Evolutionary conservation across 352 stramenopile genomes (phyloP).

Genomic region (Phytophthora capsici): DNA sequence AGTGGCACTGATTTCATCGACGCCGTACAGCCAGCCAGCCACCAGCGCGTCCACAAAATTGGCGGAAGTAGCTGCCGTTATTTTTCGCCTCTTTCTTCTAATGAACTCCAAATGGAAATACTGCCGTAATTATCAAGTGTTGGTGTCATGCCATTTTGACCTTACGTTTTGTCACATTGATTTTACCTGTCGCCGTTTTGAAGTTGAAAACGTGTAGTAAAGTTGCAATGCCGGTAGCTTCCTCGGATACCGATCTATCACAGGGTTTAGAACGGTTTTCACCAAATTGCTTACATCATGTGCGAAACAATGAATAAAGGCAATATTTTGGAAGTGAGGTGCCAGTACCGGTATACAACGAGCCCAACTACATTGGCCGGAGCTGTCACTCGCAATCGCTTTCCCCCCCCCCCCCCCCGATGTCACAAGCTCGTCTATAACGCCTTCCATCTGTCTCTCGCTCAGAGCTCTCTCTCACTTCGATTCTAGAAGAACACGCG

Average conservation of each 20-base stretch:
- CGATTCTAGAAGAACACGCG: too few species aligned
- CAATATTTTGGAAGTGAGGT: slow-evolving; percentile 16
- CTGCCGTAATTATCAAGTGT: too few species aligned
- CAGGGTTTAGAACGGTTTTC: slow-evolving; percentile 17
- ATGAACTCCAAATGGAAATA: too few species aligned
- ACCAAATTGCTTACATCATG: slow-evolving; percentile 31
- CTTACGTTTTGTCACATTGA: too few species aligned
- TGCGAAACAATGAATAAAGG: slow-evolving; percentile 20
- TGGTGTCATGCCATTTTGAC: too few species aligned
- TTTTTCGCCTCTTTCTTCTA: too few species aligned
- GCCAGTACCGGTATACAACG: slow-evolving; percentile 25
- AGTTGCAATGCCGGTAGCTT: not conserved
- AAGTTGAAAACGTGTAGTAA: slow-evolving; percentile 20
- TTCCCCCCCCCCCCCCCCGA: slow-evolving; percentile 10
- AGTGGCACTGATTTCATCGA: too few species aligned
- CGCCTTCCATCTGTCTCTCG: slow-evolving; percentile 16
- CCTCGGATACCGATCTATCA: slow-evolving; percentile 1
- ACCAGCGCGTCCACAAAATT: too few species aligned
- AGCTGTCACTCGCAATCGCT: slow-evolving; percentile 22
- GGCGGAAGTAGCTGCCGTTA: too few species aligned
- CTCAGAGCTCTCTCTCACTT: too few species aligned
- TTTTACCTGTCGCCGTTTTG: slow-evolving; percentile 8
- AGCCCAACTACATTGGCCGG: slow-evolving; percentile 17
- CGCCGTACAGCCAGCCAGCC: too few species aligned
- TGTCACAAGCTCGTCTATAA: slow-evolving; percentile 6